phyloP scores from a whole-genome alignment of 73 alveolate species.

The Paramecium caudatum region DNA sequence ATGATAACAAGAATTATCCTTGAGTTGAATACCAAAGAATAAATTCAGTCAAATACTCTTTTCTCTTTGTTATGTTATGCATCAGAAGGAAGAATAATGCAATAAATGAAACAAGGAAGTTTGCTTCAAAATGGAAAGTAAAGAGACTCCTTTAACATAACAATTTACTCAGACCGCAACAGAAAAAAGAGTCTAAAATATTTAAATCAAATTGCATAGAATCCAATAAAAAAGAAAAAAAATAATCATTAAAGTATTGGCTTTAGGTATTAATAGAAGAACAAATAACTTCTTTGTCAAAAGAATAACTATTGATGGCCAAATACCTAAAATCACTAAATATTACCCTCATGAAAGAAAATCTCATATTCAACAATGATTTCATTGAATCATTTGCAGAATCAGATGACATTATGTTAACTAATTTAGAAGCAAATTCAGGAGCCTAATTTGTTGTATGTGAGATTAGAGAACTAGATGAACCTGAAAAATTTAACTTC shows the following conservation, averaged over 20 bases:
- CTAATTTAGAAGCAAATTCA: neutral
- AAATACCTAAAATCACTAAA: slow-evolving; percentile 2
- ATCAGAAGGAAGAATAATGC: neutral
- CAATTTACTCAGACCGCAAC: neutral
- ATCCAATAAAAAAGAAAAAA: neutral
- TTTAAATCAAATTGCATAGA: neutral
- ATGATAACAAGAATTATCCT: neutral
- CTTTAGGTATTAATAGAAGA: no score
- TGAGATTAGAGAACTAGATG: slow-evolving; percentile 6
- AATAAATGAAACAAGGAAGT: neutral
- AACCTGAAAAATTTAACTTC: neutral
- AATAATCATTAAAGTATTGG: neutral
- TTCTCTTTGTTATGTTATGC: neutral
- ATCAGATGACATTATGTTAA: slow-evolving; percentile 21
- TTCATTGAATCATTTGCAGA: slow-evolving; percentile 12
- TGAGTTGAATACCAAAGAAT: slow-evolving; percentile 8
- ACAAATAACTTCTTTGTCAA: neutral
- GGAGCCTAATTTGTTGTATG: neutral
- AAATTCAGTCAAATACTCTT: neutral
- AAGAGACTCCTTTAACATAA: neutral
- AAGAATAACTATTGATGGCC: neutral
- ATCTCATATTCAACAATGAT: neutral
- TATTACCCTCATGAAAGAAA: neutral
- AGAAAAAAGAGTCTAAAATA: slow-evolving; percentile 27
- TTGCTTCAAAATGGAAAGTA: neutral